phyloP scores from a whole-genome alignment of 768 basidiomycete species.

The Melanogaster broomeanus region DNA sequence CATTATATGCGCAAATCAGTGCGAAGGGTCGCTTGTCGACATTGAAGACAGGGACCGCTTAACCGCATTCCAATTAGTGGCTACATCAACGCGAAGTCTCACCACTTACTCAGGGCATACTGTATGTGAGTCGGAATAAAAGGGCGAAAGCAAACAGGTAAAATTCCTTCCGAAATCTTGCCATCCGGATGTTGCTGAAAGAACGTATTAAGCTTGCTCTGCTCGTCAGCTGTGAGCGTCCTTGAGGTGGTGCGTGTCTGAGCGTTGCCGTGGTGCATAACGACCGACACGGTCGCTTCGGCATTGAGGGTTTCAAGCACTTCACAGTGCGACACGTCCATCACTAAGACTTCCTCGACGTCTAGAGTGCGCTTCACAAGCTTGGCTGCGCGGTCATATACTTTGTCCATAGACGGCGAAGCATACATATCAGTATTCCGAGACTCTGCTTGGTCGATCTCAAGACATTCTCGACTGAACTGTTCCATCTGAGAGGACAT shows the following conservation, averaged over 20 bases:
- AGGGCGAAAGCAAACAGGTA: constrained; percentile 79
- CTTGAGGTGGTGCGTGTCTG: constrained; percentile 51
- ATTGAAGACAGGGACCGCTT: constrained; percentile 91
- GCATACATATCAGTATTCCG: constrained; percentile 22
- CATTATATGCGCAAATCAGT: constrained; percentile 88
- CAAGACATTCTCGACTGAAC: constrained; percentile 92
- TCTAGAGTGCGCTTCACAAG: constrained; percentile 89
- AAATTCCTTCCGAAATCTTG: constrained; percentile 82
- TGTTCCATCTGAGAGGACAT: constrained; percentile 74
- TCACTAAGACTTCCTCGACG: constrained; percentile 87
- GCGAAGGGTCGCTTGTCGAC: constrained; percentile 92
- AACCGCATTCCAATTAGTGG: constrained; percentile 1
- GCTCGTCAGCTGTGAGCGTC: constrained; percentile 69
- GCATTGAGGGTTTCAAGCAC: constrained; percentile 67
- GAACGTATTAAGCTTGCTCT: constrained; percentile 72
- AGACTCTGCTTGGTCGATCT: constrained; percentile 64
- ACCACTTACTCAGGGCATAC: constrained; percentile 78
- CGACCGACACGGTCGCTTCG: constrained; percentile 67
- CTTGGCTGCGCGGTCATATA: constrained; percentile 89
- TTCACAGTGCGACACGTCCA: constrained; percentile 92
- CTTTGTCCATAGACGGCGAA: constrained; percentile 71
- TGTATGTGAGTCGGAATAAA: constrained; percentile 82
- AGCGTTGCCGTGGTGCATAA: constrained; percentile 68
- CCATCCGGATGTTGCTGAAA: constrained; percentile 83
- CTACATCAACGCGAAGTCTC: background rate